phyloP scores from a whole-genome alignment of 108 stramenopile genomes.

The Pseudonitzschia pungens region DNA sequence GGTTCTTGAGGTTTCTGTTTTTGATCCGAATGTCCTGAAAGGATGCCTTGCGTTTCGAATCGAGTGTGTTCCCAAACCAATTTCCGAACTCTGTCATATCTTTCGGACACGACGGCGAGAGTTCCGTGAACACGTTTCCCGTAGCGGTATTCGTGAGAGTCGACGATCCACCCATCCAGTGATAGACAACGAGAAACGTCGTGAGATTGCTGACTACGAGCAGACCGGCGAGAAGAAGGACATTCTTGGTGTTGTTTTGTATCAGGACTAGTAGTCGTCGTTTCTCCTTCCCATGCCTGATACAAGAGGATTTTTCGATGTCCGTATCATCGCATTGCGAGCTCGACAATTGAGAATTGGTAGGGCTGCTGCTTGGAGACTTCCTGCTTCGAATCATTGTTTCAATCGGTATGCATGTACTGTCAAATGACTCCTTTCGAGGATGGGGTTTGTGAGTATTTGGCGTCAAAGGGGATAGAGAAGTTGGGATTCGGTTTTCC shows the following conservation, averaged over 20 bases:
- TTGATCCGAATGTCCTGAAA: background rate
- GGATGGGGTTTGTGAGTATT: too few relatives aligned
- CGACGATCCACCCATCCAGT: background rate
- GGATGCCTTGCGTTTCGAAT: conserved; percentile 1
- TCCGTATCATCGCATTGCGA: background rate
- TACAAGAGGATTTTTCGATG: background rate
- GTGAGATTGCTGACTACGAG: background rate
- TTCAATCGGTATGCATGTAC: too few relatives aligned
- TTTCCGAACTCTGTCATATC: background rate
- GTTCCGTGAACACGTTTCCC: background rate
- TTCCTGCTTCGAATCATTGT: background rate
- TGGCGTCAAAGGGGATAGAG: too few relatives aligned
- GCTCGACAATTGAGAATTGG: background rate
- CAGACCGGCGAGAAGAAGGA: background rate
- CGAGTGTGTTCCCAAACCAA: conserved; percentile 8
- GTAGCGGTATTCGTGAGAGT: background rate
- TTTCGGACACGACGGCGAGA: conserved; percentile 5
- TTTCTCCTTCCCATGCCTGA: background rate
- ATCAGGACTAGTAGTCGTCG: background rate
- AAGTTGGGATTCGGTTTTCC: too few relatives aligned
- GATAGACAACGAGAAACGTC: background rate
- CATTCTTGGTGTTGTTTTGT: background rate
- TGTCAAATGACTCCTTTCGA: too few relatives aligned
- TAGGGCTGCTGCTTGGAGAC: background rate
- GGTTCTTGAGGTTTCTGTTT: too few relatives aligned